phyloP scores from a whole-genome alignment of 768 basidiomycete species.

The Naganishia kalamii region DNA sequence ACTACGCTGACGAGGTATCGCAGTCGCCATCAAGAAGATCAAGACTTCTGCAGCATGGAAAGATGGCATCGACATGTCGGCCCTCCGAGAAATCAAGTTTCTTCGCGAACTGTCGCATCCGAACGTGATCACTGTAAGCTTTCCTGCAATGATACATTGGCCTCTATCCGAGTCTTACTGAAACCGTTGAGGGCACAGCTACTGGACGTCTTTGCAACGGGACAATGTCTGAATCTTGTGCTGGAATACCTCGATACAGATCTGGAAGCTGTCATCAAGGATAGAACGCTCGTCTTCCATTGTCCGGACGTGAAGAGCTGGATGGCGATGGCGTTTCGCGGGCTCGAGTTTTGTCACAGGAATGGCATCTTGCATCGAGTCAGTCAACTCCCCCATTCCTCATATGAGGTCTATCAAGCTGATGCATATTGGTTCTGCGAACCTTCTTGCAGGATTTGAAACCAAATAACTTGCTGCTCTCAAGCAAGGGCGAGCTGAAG shows the following conservation, averaged over 20 bases:
- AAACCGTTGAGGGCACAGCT: conserved; percentile 46
- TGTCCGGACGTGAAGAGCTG: conserved; percentile 96
- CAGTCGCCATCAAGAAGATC: conserved; percentile 91
- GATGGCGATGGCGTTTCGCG: conserved; percentile 97
- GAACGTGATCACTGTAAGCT: conserved; percentile 80
- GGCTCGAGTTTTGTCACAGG: conserved; percentile 95
- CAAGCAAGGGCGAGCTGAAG: conserved; percentile 84
- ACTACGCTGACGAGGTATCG: neutral
- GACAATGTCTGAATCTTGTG: conserved; percentile 93
- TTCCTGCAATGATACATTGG: neutral
- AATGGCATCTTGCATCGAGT: conserved; percentile 92
- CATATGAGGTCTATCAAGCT: neutral
- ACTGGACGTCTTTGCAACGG: conserved; percentile 91
- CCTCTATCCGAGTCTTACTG: neutral
- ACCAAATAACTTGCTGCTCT: conserved; percentile 94
- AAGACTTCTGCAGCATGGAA: conserved; percentile 86
- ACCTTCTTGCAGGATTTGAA: conserved; percentile 70
- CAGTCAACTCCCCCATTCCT: conserved; percentile 31
- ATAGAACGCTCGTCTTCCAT: conserved; percentile 81
- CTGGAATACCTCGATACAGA: conserved; percentile 94
- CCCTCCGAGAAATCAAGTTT: conserved; percentile 95
- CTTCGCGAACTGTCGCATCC: conserved; percentile 87
- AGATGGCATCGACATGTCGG: conserved; percentile 98
- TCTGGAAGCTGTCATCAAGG: conserved; percentile 93
- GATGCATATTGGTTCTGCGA: neutral